Percentiles rank a stretch among this genome's conserved stretches.
phyloP scores from a whole-genome alignment of 805 yeast genomes.

The Pichia kluyveri region DNA sequence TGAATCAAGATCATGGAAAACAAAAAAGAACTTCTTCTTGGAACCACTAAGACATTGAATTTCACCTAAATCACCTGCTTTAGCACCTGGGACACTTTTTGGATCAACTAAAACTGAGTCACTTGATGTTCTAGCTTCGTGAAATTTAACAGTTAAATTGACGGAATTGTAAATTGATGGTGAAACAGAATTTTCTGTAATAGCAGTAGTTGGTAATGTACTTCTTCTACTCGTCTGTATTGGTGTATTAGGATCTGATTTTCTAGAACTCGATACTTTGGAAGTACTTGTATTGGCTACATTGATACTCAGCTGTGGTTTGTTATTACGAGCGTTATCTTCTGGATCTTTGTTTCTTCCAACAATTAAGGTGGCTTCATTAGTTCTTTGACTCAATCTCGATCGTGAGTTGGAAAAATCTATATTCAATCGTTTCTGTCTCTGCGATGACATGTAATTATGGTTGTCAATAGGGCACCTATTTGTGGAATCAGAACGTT shows the following conservation, averaged over 20 bases:
- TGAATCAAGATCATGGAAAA: constrained; percentile 25
- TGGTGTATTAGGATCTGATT: neutral
- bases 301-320: neutral
- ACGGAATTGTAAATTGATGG: constrained; percentile 23
- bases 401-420: constrained; percentile 20
- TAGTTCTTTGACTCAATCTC: constrained; percentile 24
- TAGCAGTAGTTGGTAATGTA: neutral
- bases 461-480: no score
- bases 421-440: constrained; percentile 18
- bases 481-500: no score
- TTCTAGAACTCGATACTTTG: no score
- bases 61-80: constrained; percentile 73
- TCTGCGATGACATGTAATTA: constrained; percentile 9
- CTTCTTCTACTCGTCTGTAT: neutral
- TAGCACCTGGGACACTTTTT: constrained; percentile 48
- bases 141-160: constrained; percentile 45
- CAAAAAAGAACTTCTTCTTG: constrained; percentile 33
- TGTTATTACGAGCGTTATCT: neutral
- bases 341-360: constrained; percentile 11
- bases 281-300: neutral
- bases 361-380: constrained; percentile 26
- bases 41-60: constrained; percentile 36
- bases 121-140: constrained; percentile 51
- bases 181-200: neutral
- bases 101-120: constrained; percentile 60